phyloP scores from a whole-genome alignment of 495 filamentous ascomycete genomes.

The Delitschia confertaspora region DNA sequence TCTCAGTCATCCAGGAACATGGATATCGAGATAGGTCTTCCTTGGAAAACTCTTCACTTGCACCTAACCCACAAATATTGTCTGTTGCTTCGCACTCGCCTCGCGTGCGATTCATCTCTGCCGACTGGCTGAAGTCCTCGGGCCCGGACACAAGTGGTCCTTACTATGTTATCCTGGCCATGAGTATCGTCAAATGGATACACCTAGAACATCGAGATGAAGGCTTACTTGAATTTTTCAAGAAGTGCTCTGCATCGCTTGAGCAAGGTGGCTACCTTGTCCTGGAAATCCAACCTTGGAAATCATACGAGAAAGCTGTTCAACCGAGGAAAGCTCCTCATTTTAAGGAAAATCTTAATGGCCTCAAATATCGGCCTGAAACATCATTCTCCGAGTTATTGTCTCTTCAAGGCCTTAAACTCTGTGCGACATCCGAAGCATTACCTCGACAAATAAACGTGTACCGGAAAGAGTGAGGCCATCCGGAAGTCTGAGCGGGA shows the following conservation, averaged over 20 bases:
- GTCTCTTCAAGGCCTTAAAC: constrained; percentile 15
- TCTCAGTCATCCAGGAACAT: constrained; percentile 33
- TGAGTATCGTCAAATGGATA: constrained; percentile 40
- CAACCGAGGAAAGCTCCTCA: constrained; percentile 15
- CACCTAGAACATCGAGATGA: constrained; percentile 33
- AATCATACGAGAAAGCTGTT: constrained; percentile 34
- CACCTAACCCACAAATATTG: constrained; percentile 2
- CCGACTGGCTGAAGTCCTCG: constrained; percentile 28
- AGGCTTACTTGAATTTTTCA: constrained; percentile 32
- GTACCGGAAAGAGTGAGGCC: constrained; percentile 19
- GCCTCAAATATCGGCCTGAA: constrained; percentile 20
- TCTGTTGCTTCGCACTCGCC: constrained; percentile 16
- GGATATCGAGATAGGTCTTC: constrained; percentile 25
- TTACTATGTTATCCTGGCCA: constrained; percentile 34
- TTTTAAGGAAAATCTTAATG: constrained; percentile 13
- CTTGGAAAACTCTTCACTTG: neutral
- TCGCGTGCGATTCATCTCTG: constrained; percentile 29
- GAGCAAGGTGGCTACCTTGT: constrained; percentile 32
- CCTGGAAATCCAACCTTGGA: constrained; percentile 37
- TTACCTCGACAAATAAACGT: constrained; percentile 24
- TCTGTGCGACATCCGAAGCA: constrained; percentile 13
- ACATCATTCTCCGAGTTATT: constrained; percentile 23
- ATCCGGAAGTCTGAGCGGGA: neutral
- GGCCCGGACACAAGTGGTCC: constrained; percentile 20
- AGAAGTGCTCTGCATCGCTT: constrained; percentile 27